These are phyloP conservation scores for Lachnellula subtilissima DNA, from an alignment of 2,329 filamentous ascomycete genomes.

Conservation along the genomic window DNA sequence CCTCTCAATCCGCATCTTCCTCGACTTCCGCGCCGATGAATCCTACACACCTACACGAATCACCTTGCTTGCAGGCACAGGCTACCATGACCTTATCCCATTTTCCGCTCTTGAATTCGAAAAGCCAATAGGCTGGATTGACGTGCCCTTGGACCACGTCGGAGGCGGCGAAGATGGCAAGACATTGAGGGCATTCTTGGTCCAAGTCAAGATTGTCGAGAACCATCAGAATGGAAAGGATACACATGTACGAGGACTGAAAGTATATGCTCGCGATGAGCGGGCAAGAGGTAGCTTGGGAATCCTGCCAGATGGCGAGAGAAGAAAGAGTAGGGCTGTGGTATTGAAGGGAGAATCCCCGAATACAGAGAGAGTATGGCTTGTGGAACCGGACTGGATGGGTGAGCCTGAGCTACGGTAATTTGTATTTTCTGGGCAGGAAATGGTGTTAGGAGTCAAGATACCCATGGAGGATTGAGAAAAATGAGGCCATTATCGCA, in stretches of 20 bases:
- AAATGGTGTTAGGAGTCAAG: constrained; percentile 17
- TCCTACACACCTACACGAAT: constrained; percentile 96
- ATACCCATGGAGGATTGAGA: constrained; percentile 15
- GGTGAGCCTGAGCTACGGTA: constrained; percentile 31
- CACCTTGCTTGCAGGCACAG: constrained; percentile 80
- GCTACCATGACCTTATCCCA: constrained; percentile 84
- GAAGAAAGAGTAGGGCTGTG: constrained; percentile 2
- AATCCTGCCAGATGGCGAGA: constrained; percentile 7
- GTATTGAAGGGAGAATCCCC: constrained; percentile 3
- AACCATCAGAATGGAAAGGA: constrained; percentile 99
- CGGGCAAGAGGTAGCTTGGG: constrained; percentile 17
- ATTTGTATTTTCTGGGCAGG: constrained; percentile 1
- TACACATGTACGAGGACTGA: constrained; percentile 90
- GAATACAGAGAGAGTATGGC: constrained; percentile 17
- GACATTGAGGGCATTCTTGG: constrained; percentile 79
- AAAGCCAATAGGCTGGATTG: constrained; percentile 83
- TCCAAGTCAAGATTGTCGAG: constrained; percentile 87
- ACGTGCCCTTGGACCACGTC: constrained; percentile 67
- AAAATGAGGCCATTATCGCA: not conserved
- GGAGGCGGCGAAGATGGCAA: constrained; percentile 56
- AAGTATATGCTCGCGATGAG: constrained; percentile 60
- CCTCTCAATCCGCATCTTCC: constrained; percentile 71
- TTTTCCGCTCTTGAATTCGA: constrained; percentile 77
- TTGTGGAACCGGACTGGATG: constrained; percentile 32
- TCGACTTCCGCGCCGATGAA: constrained; percentile 91